Evolutionary conservation across 129 eudicot species (phyloP), one percentile per base, ranked within the genome.

Genomic region (Scalesia atractyloides): DNA sequence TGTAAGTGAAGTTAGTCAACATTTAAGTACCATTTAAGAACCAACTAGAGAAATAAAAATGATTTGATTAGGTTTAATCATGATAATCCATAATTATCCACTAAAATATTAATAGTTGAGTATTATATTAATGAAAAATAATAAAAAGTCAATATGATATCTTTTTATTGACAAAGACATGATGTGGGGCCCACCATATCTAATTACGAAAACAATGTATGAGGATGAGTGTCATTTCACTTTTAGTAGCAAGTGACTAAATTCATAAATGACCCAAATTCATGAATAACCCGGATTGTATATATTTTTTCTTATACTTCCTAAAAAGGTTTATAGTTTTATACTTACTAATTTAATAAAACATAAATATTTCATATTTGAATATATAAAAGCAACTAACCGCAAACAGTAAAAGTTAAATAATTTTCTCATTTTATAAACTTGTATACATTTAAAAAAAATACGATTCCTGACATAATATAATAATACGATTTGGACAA

Each of bases 161-260:
- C 76, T 77, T 77, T 76, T 30, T 61, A 70, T 24, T 22, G 81
- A 77, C 20, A 36, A 46, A 34, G 81, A 77, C 80, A 57, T 59
- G 64, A 0, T 1, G 1, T 3, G 15, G 69, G 59, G 7, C 66
- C 73, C 57, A 75, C 73, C 73, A 41, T 75, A 75, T 75, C 73
- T 56, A 66, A 16, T 65, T 50, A n/a, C 26, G 49, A 75, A 53
- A 65, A 18, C 43, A 22, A 20, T 41, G 44, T 57, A n/a, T 48
- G 66, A 20, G 72, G 79, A 75, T 22, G 66, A 63, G 24, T 9
- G 24, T 17, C 49, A 63, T 63, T 26, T 63, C 68, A 26, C 49
- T 63, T 63, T 63, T 36, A 7, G 24, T 36, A 62, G 68, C 0
- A 15, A 34, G 33, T 34, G 4, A 47, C 14, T 49, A 49, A 49